phyloP scores from a whole-genome alignment of 768 basidiomycete genomes.

The Russula foetens region DNA sequence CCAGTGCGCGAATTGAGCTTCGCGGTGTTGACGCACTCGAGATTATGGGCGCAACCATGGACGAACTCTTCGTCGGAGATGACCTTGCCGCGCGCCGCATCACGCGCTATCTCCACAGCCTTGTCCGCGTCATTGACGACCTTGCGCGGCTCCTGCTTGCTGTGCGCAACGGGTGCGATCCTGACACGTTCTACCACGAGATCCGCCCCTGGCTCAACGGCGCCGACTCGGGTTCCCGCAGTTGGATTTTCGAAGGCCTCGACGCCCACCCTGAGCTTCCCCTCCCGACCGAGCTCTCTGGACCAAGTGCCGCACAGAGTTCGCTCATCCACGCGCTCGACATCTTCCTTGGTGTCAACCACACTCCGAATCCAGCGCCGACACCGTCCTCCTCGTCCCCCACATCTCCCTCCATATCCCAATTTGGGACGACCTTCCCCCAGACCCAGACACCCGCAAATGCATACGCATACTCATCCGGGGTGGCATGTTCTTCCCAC shows the following conservation, averaged over 20 bases:
- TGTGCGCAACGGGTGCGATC: conserved; percentile 65
- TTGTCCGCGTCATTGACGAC: conserved; percentile 57
- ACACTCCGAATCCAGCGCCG: conserved; percentile 27
- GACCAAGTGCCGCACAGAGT: conserved; percentile 56
- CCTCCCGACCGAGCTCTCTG: conserved; percentile 37
- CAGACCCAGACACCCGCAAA: not conserved
- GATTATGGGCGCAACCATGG: conserved; percentile 78
- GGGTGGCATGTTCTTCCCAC: not conserved
- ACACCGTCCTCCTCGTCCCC: not conserved
- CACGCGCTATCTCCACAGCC: conserved; percentile 50
- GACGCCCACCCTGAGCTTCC: conserved; percentile 27
- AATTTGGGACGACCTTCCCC: not conserved
- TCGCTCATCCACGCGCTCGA: conserved; percentile 50
- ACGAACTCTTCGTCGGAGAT: conserved; percentile 77
- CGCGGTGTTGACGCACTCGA: conserved; percentile 78
- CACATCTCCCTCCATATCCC: not conserved
- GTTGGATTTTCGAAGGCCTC: conserved; percentile 41
- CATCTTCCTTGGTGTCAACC: conserved; percentile 45
- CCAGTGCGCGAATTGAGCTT: conserved; percentile 81
- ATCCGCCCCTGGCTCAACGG: conserved; percentile 60
- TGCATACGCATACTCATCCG: too few species aligned
- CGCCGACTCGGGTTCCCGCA: conserved; percentile 33
- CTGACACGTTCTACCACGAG: conserved; percentile 50
- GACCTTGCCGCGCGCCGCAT: conserved; percentile 39
- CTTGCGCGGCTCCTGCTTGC: conserved; percentile 51